Evolutionary conservation across 1,284 basidiomycete species (phyloP).

Genomic region (Ceratobasidium sp.): DNA sequence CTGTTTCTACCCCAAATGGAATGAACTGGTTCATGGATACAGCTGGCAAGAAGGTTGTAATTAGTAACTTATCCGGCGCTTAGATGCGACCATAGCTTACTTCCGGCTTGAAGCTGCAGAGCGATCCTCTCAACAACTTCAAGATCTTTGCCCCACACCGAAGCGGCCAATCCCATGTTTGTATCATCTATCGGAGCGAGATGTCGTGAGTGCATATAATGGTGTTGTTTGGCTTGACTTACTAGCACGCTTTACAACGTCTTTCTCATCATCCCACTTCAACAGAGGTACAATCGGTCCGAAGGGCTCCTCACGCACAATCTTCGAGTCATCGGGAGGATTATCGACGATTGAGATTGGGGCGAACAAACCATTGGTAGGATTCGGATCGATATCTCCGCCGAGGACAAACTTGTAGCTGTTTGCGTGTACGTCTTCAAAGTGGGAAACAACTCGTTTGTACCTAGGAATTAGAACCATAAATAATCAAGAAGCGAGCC

Average conservation of each 20-base stretch:
- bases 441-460: slow-evolving; percentile 1
- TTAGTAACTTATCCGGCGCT: too few species aligned
- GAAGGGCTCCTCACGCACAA: slow-evolving; percentile 41
- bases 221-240: not conserved
- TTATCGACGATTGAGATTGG: slow-evolving; percentile 38
- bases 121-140: slow-evolving; percentile 27
- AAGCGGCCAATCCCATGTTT: slow-evolving; percentile 5
- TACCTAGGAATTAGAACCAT: not conserved
- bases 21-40: slow-evolving; percentile 20
- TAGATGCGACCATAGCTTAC: not conserved
- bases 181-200: slow-evolving; percentile 22
- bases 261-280: slow-evolving; percentile 36
- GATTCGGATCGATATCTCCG: slow-evolving; percentile 18
- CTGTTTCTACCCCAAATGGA: not conserved
- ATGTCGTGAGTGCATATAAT: not conserved
- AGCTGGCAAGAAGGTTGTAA: not conserved
- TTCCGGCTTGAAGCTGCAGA: slow-evolving; percentile 22
- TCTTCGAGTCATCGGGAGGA: slow-evolving; percentile 34
- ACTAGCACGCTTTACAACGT: slow-evolving; percentile 39
- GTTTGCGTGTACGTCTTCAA: slow-evolving; percentile 34
- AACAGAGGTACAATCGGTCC: slow-evolving; percentile 34
- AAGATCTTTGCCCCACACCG: slow-evolving; percentile 27
- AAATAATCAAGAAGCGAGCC: not conserved
- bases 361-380: slow-evolving; percentile 18
- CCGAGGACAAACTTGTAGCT: slow-evolving; percentile 31